Evolutionary conservation across 306 rosid species (phyloP).

Genomic region (Prunus persica): Prunus_persica_NCBIv2 NC_034010.1:19338501-19339000

Average conservation of each 20-base stretch:
- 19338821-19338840: not conserved
- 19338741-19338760: not conserved
- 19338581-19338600: not conserved
- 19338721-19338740: slow-evolving; percentile 14
- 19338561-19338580: not conserved
- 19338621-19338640: slow-evolving; percentile 4
- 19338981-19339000: not conserved
- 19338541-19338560: not conserved
- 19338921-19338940: not conserved
- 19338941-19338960: slow-evolving; percentile 1
- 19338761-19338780: not conserved
- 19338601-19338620: slow-evolving; percentile 7
- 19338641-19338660: slow-evolving; percentile 64
- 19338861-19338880: not conserved
- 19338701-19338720: slow-evolving; percentile 61
- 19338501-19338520: not conserved
- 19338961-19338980: not conserved
- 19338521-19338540: not conserved
- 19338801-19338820: not conserved
- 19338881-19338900: not conserved
- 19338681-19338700: slow-evolving; percentile 65
- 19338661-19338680: slow-evolving; percentile 62
- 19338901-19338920: not conserved
- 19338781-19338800: not conserved
- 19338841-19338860: not conserved